phyloP scores from a whole-genome alignment of 352 stramenopile species.

The Poterioochromonas sp. region DNA sequence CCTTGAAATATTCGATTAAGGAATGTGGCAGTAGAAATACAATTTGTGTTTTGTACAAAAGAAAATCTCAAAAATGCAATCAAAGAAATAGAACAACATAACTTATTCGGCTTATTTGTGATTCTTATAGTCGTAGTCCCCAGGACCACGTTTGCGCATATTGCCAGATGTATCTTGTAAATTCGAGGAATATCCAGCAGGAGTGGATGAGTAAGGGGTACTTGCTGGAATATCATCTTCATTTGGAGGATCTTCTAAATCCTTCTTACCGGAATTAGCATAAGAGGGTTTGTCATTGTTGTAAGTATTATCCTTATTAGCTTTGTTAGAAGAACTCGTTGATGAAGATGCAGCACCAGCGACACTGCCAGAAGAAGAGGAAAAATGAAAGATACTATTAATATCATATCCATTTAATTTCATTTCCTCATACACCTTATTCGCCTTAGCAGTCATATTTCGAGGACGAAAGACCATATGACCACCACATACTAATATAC shows the following conservation, averaged over 20 bases:
- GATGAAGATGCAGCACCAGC: no score
- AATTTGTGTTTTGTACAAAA: neutral
- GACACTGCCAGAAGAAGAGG: no score
- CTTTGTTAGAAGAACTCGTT: no score
- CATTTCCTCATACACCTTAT: conserved; percentile 9
- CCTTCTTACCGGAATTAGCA: neutral
- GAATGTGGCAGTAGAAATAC: no score
- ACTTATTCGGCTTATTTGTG: no score
- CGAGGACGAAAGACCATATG: conserved; percentile 23
- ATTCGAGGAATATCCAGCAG: no score
- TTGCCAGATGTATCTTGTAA: neutral
- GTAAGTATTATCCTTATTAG: no score
- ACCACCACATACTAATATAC: neutral
- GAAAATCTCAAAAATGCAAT: no score
- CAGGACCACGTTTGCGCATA: neutral
- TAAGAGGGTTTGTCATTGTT: no score
- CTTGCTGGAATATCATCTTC: neutral
- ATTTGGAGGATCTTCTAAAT: neutral
- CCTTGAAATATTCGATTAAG: no score
- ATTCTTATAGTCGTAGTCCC: neutral
- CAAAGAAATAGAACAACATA: no score
- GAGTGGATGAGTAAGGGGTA: no score
- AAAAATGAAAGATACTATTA: neutral
- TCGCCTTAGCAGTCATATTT: neutral
- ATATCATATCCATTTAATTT: conserved; percentile 1